phyloP scores from a whole-genome alignment of 768 basidiomycete genomes.

The Hypholoma sublateritium region DNA sequence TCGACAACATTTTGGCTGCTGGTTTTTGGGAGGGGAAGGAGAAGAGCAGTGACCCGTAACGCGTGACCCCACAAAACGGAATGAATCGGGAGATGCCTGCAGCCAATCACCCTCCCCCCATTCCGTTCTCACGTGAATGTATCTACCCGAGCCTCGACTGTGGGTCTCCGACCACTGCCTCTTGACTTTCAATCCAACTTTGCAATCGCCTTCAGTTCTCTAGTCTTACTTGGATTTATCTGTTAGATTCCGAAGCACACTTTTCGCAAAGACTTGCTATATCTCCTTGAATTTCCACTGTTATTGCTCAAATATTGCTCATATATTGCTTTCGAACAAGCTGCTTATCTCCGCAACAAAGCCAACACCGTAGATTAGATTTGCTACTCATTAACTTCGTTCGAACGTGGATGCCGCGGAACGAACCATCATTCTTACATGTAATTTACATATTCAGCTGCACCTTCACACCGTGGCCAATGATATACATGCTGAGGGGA shows the following conservation, averaged over 20 bases:
- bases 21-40: conserved; percentile 43
- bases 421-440: no score
- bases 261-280: no score
- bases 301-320: no score
- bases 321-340: no score
- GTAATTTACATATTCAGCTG: background rate
- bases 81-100: conserved; percentile 44
- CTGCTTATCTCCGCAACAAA: background rate
- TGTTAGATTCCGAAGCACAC: no score
- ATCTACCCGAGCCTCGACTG: background rate
- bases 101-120: conserved; percentile 31
- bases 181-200: background rate
- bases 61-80: conserved; percentile 43
- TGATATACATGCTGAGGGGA: background rate
- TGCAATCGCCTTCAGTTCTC: background rate
- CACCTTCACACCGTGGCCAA: background rate
- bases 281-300: background rate
- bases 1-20: conserved; percentile 73
- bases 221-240: no score
- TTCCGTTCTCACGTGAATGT: conserved; percentile 25
- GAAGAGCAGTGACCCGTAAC: conserved; percentile 42
- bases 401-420: no score
- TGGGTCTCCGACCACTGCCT: background rate
- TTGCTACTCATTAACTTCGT: no score
- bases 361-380: no score